Base-by-base conservation (phyloP, 148 eudicot species). In the Salicornia ramosissima region DNA sequence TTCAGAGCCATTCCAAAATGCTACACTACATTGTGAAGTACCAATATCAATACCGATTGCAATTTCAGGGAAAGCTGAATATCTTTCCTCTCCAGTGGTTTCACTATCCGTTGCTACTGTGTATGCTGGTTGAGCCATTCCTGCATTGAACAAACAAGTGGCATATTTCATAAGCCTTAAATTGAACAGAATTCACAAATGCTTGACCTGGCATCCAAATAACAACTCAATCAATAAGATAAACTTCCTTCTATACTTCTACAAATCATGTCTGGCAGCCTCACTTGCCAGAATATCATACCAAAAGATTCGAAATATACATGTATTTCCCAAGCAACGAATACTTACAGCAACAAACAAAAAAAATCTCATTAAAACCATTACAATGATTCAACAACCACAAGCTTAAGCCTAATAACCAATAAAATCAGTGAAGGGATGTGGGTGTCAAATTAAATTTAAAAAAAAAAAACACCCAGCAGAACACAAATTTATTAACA, bases 21-120 rank as follows among this genome's bases (percentile, higher is more conserved):
- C 97, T 30, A 86, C 83, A 64, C 97, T 86, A 53, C 89, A 85
- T 57, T 92, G 93, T 45, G 87, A 89, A 63, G 96, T 90, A 58
- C 97, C 97, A 33, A 92, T 79, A 76, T 92, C 97, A 28, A 92
- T 88, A 10, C 96, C 97, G 40, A 92, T 86, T 15, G 93, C 97
- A 54, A 81, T 80, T 59, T 87, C 93, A 1, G 89, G 85, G 34
- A 74, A 80, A 11, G 80, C 68, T 1, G 86, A 74, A 33, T 88
- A 62, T 61, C 80, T 92, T 68, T 87, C 97, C 54, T 83, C 97
- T 46, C 84, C 92, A 43, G 88, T 74, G 45, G 88, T 84, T 72
- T 92, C 97, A 73, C 87, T 81, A 60, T 89, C 97, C 15, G 97
- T 89, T 61, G 83, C 96, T 69, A 92, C 96, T 0, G 88, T 87